Base-by-base conservation (phyloP, 164 flowering plant genomes). In the Annona cherimola region DNA sequence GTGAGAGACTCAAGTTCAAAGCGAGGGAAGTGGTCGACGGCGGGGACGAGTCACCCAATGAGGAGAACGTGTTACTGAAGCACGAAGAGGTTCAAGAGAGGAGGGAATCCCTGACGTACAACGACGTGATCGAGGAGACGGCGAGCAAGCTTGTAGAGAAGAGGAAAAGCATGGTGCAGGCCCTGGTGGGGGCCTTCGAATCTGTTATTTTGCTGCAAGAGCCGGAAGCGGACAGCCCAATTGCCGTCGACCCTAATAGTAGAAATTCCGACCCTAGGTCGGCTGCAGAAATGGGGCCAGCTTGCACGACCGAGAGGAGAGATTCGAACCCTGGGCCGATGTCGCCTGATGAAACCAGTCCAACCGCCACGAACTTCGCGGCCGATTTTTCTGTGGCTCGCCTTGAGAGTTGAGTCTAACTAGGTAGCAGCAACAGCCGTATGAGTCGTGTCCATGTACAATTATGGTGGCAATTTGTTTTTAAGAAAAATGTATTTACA, bases 111-210 rank as follows among this genome's bases (percentile, higher is more conserved):
- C 76, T n/a, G 14, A 78, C 77, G 1, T 83, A 82, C 68, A 89
- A 89, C 70, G 85, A 83, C 66, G 90, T 89, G 59, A 87, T 89
- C 5, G 93, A 89, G 71, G 87, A 89, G 73, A 86, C 89, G 5
- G 84, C 83, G 19, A 83, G 84, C 70, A 86, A 85, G 83, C 83
- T 87, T 12, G 73, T 74, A 50, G 86, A 79, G 77, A 77, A 81
- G 75, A 84, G 87, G 78, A 87, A 85, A 84, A 89, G 80, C 79
- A 87, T 79, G 78, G 91, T 89, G 62, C 71, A 69, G 61, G 93
- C 93, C 55, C 77, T 89, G 46, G 93, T 76, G 42, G 93, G 89
- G 1, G 91, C 93, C 20, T 89, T 89, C 74, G 86, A 89, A 76
- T 86, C 89, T 39, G 90, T 87, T 45, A 87, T 89, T 65, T 72